phyloP scores from a whole-genome alignment of 371 early-diverging fungal species.

The Saksenaea vasiformis region DNA sequence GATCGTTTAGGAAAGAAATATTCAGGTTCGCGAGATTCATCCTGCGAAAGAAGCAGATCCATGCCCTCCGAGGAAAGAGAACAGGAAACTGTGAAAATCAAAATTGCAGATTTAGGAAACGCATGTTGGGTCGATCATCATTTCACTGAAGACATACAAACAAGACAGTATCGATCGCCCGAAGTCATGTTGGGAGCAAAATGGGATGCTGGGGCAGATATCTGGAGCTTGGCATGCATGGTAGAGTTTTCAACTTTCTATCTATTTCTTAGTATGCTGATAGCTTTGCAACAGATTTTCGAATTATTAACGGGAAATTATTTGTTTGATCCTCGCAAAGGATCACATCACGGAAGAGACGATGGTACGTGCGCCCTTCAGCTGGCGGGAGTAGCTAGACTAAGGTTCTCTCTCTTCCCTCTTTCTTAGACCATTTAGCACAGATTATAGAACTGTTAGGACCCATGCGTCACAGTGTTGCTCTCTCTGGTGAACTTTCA shows the following conservation, averaged over 20 bases:
- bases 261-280: not conserved
- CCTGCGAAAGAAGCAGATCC: not conserved
- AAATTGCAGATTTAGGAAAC: conserved; percentile 97
- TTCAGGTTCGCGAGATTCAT: not conserved
- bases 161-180: conserved; percentile 97
- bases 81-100: conserved; percentile 64
- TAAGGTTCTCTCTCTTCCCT: conserved; percentile 3
- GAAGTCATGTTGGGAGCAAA: conserved; percentile 96
- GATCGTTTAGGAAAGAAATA: not conserved
- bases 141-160: conserved; percentile 96
- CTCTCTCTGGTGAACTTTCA: conserved; percentile 76
- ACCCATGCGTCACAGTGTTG: conserved; percentile 72
- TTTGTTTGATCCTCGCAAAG: conserved; percentile 91
- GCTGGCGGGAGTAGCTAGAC: not conserved
- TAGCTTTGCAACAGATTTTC: conserved; percentile 48
- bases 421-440: conserved; percentile 89
- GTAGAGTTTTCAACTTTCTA: conserved; percentile 35
- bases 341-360: conserved; percentile 82
- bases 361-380: conserved; percentile 66
- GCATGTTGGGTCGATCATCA: conserved; percentile 97
- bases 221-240: conserved; percentile 98
- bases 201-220: conserved; percentile 93
- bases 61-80: conserved; percentile 10
- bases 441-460: conserved; percentile 95
- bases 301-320: conserved; percentile 96